phyloP scores from a whole-genome alignment of 78 protist genomes.

The Dictyostelium intermedium region DNA sequence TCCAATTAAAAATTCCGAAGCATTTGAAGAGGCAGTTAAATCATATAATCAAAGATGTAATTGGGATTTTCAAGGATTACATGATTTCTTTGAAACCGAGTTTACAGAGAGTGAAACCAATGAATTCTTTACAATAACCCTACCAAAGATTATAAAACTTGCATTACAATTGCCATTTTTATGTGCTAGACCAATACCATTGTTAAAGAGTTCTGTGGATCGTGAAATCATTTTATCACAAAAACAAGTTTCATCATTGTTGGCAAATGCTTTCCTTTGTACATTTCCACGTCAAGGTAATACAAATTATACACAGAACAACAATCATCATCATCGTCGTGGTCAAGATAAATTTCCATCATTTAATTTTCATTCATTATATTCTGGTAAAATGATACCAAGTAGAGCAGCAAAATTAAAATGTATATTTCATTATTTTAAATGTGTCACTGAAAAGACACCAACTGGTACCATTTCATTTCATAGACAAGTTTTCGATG shows the following conservation, averaged over 20 bases:
- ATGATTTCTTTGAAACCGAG: conserved; percentile 66
- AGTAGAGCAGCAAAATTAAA: conserved; percentile 52
- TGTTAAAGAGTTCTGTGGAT: conserved; percentile 23
- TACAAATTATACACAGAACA: no score
- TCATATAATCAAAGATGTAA: not conserved
- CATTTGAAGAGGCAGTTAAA: conserved; percentile 59
- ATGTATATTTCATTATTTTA: conserved; percentile 75
- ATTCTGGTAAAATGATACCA: conserved; percentile 19
- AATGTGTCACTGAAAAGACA: not conserved
- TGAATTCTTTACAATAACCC: conserved; percentile 51
- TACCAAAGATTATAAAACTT: conserved; percentile 55
- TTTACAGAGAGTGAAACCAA: conserved; percentile 14
- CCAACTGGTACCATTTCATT: conserved; percentile 60
- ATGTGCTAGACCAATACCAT: conserved; percentile 65
- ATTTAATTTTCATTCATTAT: conserved; percentile 65
- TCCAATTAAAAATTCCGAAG: conserved; percentile 25
- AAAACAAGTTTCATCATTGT: conserved; percentile 58
- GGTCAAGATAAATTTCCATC: conserved; percentile 14
- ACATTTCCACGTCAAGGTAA: conserved; percentile 75
- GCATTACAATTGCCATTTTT: conserved; percentile 70
- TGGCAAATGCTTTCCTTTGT: conserved; percentile 79
- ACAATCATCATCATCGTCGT: not conserved
- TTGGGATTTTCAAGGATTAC: conserved; percentile 62
- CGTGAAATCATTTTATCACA: conserved; percentile 61
- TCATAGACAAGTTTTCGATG: conserved; percentile 61